Evolutionary conservation across 768 basidiomycete genomes (phyloP).

Genomic region (Auriscalpium vulgare): DNA sequence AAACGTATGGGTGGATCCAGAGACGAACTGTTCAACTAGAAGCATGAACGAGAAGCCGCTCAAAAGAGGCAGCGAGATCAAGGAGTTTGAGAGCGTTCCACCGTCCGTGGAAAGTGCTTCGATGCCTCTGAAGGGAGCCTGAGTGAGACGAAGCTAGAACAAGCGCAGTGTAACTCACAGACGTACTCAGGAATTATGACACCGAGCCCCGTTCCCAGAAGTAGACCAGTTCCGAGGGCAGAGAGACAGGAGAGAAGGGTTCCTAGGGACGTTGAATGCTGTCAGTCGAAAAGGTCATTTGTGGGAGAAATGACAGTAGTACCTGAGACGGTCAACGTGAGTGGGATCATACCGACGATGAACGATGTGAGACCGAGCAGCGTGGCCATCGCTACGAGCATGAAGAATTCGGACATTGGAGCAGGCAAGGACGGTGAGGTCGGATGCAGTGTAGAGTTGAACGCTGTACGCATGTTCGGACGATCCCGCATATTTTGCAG

Average conservation of each 20-base stretch:
- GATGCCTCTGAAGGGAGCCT: constrained; percentile 49
- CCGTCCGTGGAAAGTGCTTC: constrained; percentile 38
- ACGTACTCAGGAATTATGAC: constrained; percentile 92
- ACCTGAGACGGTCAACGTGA: constrained; percentile 70
- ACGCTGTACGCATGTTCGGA: too few species aligned
- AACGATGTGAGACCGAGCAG: constrained; percentile 59
- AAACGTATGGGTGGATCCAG: constrained; percentile 30
- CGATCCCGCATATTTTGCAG: too few species aligned
- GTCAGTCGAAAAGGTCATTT: not conserved
- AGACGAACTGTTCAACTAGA: constrained; percentile 53
- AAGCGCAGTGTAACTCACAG: not conserved
- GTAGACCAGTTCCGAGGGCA: constrained; percentile 70
- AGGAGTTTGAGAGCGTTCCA: too few species aligned
- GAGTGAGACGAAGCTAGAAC: not conserved
- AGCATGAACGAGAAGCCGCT: constrained; percentile 60
- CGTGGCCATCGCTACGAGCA: constrained; percentile 48
- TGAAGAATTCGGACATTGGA: constrained; percentile 27
- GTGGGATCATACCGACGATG: constrained; percentile 62
- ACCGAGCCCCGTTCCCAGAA: constrained; percentile 84
- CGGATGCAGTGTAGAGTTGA: too few species aligned
- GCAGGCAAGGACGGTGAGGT: too few species aligned
- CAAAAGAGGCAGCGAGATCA: constrained; percentile 57
- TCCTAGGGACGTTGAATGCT: constrained; percentile 23
- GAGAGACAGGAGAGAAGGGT: constrained; percentile 36
- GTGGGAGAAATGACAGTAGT: constrained; percentile 18